A percentile compares a stretch with the other conserved stretches of the same genome.
These are phyloP conservation scores for Blechomonas ayalai DNA, from an alignment of 208 protist species.

Conservation along the genomic window DNA sequence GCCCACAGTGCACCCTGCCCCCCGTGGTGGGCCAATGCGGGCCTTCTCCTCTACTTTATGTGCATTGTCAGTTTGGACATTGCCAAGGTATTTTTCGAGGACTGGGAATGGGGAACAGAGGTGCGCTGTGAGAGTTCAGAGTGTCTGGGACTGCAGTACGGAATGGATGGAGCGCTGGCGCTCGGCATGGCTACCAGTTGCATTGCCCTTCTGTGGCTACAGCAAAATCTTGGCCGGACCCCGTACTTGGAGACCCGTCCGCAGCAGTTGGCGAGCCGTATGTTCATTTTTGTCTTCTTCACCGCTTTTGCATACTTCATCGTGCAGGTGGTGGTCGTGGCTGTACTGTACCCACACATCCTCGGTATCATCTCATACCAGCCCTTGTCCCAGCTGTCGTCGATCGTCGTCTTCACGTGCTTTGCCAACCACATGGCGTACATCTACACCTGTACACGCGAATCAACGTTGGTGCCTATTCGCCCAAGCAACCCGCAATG, in stretches of 20 bases:
- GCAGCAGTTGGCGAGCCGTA: constrained; percentile 68
- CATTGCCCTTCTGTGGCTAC: constrained; percentile 43
- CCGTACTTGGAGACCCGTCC: constrained; percentile 71
- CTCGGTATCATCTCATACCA: constrained; percentile 57
- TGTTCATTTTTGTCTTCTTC: constrained; percentile 78
- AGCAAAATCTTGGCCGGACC: constrained; percentile 35
- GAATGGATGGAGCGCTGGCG: constrained; percentile 33
- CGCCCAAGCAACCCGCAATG: constrained; percentile 49
- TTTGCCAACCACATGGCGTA: constrained; percentile 75
- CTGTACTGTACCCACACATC: constrained; percentile 37
- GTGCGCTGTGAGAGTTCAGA: constrained; percentile 12
- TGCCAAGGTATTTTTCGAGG: constrained; percentile 16
- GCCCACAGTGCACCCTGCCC: no score
- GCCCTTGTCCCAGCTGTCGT: constrained; percentile 51
- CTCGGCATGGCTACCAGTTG: constrained; percentile 36
- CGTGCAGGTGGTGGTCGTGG: constrained; percentile 30
- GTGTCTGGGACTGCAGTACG: constrained; percentile 20
- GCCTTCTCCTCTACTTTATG: constrained; percentile 17
- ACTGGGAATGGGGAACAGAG: constrained; percentile 21
- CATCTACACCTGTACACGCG: constrained; percentile 54
- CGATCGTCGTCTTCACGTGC: constrained; percentile 50
- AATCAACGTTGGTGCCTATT: constrained; percentile 49
- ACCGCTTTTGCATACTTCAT: constrained; percentile 54
- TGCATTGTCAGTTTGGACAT: constrained; percentile 26
- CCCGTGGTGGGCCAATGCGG: constrained; percentile 25